These are phyloP conservation scores for Trichoderma sp. DNA, from an alignment of 2,329 filamentous ascomycete genomes.

Conservation along the genomic window DNA sequence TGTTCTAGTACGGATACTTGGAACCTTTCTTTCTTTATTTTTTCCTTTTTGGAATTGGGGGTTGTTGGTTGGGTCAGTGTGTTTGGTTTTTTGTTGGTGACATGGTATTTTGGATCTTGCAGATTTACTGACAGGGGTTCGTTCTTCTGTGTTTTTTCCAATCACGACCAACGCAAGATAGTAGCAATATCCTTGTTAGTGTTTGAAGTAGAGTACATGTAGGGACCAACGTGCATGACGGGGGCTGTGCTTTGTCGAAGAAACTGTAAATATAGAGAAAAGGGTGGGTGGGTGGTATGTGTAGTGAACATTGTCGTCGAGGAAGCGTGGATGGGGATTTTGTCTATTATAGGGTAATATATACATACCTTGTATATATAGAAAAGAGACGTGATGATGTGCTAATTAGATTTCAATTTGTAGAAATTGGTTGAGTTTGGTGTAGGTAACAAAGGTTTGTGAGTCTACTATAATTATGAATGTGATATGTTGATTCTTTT, in stretches of 20 bases:
- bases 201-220: background rate
- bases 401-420: background rate
- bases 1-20: background rate
- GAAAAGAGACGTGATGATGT: background rate
- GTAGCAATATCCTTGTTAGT: background rate
- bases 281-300: background rate
- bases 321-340: background rate
- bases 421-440: background rate
- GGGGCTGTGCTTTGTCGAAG: background rate
- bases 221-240: background rate
- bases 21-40: too few species aligned
- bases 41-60: background rate
- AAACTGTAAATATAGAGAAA: background rate
- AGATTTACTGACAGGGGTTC: background rate
- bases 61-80: too few species aligned
- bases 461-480: background rate
- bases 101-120: background rate
- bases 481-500: background rate
- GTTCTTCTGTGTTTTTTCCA: background rate
- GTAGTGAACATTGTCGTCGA: background rate
- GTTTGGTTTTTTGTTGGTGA: background rate
- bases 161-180: background rate
- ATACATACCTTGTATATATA: background rate
- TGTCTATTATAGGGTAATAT: background rate
- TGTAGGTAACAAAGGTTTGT: background rate